A percentile compares a stretch with the other conserved stretches of the same genome.
These are phyloP conservation scores for Aspergillus brunneoviolaceus DNA, from an alignment of 2,329 filamentous ascomycete genomes.

Conservation along the genomic window DNA sequence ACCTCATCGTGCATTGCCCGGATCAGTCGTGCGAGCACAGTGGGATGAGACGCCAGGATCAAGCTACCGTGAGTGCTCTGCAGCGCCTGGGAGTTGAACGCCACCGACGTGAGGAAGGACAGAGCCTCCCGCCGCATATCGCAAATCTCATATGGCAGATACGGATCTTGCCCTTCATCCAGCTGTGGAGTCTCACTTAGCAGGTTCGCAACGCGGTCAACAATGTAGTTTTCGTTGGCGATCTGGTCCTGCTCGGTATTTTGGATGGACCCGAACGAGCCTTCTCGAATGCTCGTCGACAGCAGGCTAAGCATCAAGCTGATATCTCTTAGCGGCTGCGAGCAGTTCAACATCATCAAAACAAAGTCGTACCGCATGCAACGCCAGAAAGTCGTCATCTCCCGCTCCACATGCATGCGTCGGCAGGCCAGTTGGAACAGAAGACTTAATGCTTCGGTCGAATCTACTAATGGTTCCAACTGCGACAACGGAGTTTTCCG, in stretches of 20 bases:
- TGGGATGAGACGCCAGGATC: constrained; percentile 67
- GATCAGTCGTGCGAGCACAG: constrained; percentile 72
- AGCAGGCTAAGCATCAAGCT: constrained; percentile 56
- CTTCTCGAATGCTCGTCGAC: constrained; percentile 53
- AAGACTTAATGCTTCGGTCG: constrained; percentile 54
- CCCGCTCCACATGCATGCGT: constrained; percentile 45
- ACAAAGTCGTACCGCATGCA: constrained; percentile 57
- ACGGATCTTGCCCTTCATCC: constrained; percentile 45
- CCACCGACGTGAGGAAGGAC: constrained; percentile 43
- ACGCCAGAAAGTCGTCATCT: constrained; percentile 54
- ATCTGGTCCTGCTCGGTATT: constrained; percentile 39
- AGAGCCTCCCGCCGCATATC: constrained; percentile 47
- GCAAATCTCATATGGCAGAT: constrained; percentile 39
- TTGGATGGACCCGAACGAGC: constrained; percentile 57
- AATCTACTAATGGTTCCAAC: constrained; percentile 52
- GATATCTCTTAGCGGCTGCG: constrained; percentile 58
- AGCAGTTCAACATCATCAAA: constrained; percentile 59
- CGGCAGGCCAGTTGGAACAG: constrained; percentile 54
- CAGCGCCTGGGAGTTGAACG: constrained; percentile 55
- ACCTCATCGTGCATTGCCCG: constrained; percentile 74
- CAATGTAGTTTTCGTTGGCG: constrained; percentile 47
- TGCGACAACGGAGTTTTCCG: constrained; percentile 43
- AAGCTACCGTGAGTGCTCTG: constrained; percentile 58
- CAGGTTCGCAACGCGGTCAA: constrained; percentile 59
- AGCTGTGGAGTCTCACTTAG: constrained; percentile 54